phyloP scores from a whole-genome alignment of 2,329 filamentous ascomycete species.

The Hymenoscyphus fraxineus region DNA sequence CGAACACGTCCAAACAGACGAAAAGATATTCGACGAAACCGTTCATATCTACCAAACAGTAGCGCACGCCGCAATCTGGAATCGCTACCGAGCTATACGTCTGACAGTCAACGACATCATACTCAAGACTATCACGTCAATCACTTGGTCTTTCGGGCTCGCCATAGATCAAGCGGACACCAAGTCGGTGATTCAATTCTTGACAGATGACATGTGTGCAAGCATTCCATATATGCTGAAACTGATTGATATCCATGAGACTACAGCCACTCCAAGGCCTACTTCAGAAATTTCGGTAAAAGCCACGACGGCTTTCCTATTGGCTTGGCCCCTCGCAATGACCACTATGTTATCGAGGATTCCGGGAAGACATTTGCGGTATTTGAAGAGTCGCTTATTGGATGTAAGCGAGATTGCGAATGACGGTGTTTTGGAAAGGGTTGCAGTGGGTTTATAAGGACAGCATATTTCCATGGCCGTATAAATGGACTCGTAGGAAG shows the following conservation, averaged over 20 bases:
- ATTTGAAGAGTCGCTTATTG: conserved; percentile 12
- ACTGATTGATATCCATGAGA: conserved; percentile 1
- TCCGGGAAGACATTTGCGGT: conserved; percentile 4
- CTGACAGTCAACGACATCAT: conserved; percentile 14
- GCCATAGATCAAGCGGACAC: neutral
- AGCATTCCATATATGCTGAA: conserved; percentile 15
- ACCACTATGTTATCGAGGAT: conserved; percentile 11
- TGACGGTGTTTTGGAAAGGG: conserved; percentile 16
- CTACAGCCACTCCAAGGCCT: conserved; percentile 2
- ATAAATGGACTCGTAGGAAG: neutral
- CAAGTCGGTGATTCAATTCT: neutral
- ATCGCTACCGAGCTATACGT: conserved; percentile 15
- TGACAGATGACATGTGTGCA: conserved; percentile 16
- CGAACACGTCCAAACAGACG: neutral
- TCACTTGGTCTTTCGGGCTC: neutral
- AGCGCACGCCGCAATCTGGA: conserved; percentile 18
- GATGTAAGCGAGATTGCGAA: conserved; percentile 17
- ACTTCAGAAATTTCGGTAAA: conserved; percentile 5
- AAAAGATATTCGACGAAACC: conserved; percentile 1
- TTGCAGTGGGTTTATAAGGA: conserved; percentile 3
- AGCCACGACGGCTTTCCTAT: conserved; percentile 9
- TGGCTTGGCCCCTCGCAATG: conserved; percentile 17
- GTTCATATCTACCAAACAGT: conserved; percentile 14
- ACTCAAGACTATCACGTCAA: neutral
- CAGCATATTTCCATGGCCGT: neutral